Evolutionary conservation across 164 flowering plant species (phyloP), one percentile per base, ranked within the genome.

Genomic region (Platanus orientalis): DNA sequence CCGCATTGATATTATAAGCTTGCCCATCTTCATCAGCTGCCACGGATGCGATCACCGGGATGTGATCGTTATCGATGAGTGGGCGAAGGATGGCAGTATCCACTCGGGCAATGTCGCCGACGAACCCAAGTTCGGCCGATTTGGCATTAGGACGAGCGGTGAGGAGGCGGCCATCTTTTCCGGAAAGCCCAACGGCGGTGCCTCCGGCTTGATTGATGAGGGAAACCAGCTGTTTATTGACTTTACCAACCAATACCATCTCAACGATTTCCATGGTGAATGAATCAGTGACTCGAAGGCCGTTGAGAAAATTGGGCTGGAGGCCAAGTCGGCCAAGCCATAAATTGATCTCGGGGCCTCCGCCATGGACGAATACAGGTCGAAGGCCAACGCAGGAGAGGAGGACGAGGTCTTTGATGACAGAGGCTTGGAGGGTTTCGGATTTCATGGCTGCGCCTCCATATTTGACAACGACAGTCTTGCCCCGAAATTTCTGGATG

Each of bases 381-480:
- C 94, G 88, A 55, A 93, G 81, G 54, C 98, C 98, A 13, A 93
- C 94, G 64, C 90, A 85, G 47, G 97, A 73, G 55, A 93, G 86
- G 44, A 93, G 88, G 54, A 93, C 97, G 25, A 93, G 83, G 73
- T 93, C 97, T 51, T 83, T 83, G 49, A 93, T 80, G 40, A 93
- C 96, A 16, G 92, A 85, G 27, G 85, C 79, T 45, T 82, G 90
- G 57, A 93, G 94, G 6, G 69, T 39, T 62, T 72, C 63, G 1
- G 89, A 81, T 44, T 86, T 88, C 98, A 93, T 90, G 71, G 98
- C 97, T 7, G 98, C 98, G 56, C 98, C 98, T 11, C 97, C 98
- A 67, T 88, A 90, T 61, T 93, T 93, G 76, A 93, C 92, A 0
- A 93, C 94, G 17, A 93, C 78, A 61, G 87, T 90, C 72, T 93